Percentiles rank a stretch among this genome's conserved stretches.
Evolutionary conservation across 371 early-diverging fungal species (phyloP).

Genomic region (Quaeritorhiza haematococci): DNA sequence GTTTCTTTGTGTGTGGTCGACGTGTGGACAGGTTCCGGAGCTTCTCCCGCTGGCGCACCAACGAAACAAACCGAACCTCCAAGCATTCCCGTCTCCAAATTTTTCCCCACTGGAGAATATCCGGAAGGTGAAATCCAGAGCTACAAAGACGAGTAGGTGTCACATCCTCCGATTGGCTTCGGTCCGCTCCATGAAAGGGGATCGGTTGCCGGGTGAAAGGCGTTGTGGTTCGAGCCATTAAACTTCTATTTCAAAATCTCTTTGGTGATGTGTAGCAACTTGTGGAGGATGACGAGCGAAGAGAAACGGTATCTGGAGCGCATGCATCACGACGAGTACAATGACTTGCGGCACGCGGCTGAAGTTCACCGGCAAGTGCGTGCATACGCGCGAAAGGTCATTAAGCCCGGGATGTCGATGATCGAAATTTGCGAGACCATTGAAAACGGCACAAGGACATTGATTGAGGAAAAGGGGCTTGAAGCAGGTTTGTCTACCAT

Average conservation of each 20-base stretch:
- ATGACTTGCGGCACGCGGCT: conserved; percentile 68
- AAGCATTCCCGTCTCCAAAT: conserved; percentile 35
- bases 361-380: conserved; percentile 66
- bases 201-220: neutral
- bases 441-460: conserved; percentile 89
- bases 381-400: conserved; percentile 68
- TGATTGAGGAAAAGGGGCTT: conserved; percentile 89
- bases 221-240: neutral
- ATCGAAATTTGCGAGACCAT: conserved; percentile 89
- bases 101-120: conserved; percentile 33
- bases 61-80: conserved; percentile 39
- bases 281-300: conserved; percentile 39
- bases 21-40: neutral
- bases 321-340: conserved; percentile 34
- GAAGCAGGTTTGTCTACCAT: conserved; percentile 46
- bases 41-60: neutral
- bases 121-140: conserved; percentile 39
- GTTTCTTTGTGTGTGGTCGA: neutral
- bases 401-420: conserved; percentile 97
- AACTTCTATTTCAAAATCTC: neutral
- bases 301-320: conserved; percentile 41
- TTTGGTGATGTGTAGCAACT: conserved; percentile 22
- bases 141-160: conserved; percentile 39
- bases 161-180: neutral
- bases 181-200: neutral